These are phyloP conservation scores for Monosporascus sp. DNA, from an alignment of 2,329 filamentous ascomycete genomes.

Conservation along the genomic window DNA sequence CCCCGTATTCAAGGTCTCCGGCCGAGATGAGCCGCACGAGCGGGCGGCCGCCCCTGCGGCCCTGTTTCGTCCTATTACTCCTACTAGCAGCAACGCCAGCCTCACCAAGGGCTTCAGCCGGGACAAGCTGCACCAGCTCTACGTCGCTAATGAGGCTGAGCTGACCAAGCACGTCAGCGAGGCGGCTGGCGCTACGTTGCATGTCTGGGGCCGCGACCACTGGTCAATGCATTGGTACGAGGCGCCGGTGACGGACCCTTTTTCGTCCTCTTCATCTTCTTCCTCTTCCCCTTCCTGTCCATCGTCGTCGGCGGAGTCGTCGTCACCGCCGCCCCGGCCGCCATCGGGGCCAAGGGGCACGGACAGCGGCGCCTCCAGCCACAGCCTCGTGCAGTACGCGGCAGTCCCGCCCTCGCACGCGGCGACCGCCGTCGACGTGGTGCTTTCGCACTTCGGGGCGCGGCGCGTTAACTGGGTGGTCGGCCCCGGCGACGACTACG, in stretches of 20 bases:
- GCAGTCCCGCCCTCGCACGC: slow-evolving; percentile 4
- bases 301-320: too few relatives aligned
- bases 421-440: slow-evolving; percentile 4
- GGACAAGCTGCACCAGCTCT: slow-evolving; percentile 6
- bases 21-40: too few relatives aligned
- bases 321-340: too few relatives aligned
- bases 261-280: neutral
- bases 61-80: too few relatives aligned
- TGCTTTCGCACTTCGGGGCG: slow-evolving; percentile 6
- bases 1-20: too few relatives aligned
- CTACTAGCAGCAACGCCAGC: neutral
- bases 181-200: slow-evolving; percentile 6
- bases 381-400: slow-evolving; percentile 13
- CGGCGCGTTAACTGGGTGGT: slow-evolving; percentile 13
- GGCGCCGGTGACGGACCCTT: neutral
- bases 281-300: neutral
- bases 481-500: slow-evolving; percentile 6
- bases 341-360: neutral
- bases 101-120: neutral
- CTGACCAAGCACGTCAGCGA: slow-evolving; percentile 14
- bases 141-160: slow-evolving; percentile 13
- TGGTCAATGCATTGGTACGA: slow-evolving; percentile 14
- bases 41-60: too few relatives aligned
- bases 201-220: slow-evolving; percentile 9
- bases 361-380: neutral